A percentile compares a stretch with the other conserved stretches of the same genome.
phyloP scores from a whole-genome alignment of 2,329 filamentous ascomycete genomes.

The Biscogniauxia mediterranea region DNA sequence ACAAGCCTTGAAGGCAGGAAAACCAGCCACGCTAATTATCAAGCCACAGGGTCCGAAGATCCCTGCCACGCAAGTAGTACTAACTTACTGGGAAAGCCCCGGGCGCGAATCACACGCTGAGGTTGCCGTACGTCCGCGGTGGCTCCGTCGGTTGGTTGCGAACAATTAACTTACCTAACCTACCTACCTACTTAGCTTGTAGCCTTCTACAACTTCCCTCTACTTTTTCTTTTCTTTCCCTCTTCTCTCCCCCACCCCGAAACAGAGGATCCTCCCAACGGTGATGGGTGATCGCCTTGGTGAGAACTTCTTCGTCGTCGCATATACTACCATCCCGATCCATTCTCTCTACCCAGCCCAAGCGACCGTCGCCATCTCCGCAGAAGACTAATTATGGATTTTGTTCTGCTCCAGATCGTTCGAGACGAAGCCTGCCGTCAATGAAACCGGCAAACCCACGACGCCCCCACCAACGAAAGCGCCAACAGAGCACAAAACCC shows the following conservation, averaged over 20 bases:
- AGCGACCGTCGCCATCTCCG: slow-evolving; percentile 2
- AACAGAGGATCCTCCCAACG: slow-evolving; percentile 10
- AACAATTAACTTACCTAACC: neutral
- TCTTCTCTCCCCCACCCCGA: slow-evolving; percentile 1
- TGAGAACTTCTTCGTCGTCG: slow-evolving; percentile 15
- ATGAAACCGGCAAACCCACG: slow-evolving; percentile 22
- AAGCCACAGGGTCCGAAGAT: slow-evolving; percentile 4
- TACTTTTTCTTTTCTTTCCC: neutral
- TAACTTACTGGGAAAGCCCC: neutral
- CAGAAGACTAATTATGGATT: slow-evolving; percentile 22
- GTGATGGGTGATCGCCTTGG: slow-evolving; percentile 22
- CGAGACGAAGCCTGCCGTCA: slow-evolving; percentile 19
- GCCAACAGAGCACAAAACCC: neutral
- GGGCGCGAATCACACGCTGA: slow-evolving; percentile 4
- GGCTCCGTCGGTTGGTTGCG: slow-evolving; percentile 2
- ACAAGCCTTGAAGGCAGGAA: neutral
- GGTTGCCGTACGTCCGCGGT: slow-evolving; percentile 2
- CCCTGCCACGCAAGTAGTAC: slow-evolving; percentile 1
- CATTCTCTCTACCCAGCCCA: neutral
- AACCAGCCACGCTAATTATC: slow-evolving; percentile 12
- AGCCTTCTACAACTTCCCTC: neutral
- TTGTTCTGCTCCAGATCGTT: slow-evolving; percentile 18
- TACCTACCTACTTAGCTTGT: neutral
- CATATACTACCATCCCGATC: too few relatives aligned
- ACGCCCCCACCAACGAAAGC: slow-evolving; percentile 6